Evolutionary conservation across 31 red algal genomes (phyloP).

Genomic region (Asparagopsis taxiformis): DNA sequence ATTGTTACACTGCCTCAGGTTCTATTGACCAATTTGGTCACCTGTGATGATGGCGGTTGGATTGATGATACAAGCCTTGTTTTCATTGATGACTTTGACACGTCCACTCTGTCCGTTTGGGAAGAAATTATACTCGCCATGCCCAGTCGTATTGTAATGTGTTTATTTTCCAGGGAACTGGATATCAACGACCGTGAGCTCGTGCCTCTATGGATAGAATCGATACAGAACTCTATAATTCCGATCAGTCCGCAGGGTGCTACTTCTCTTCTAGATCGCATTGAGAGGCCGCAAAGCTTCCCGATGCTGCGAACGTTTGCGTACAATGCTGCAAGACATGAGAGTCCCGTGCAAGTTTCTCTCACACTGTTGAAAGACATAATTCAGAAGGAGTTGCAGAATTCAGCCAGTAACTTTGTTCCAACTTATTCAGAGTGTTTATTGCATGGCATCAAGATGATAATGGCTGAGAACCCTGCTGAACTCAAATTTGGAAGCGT

Average conservation of each 20-base stretch:
- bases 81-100: constrained; percentile 43
- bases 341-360: constrained; percentile 69
- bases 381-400: constrained; percentile 26
- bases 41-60: constrained; percentile 29
- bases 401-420: constrained; percentile 16
- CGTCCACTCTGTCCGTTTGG: constrained; percentile 26
- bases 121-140: constrained; percentile 70
- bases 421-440: constrained; percentile 53
- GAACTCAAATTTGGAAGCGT: constrained; percentile 32
- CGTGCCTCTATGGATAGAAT: constrained; percentile 66
- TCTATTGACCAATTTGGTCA: constrained; percentile 20
- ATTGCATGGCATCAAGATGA: constrained; percentile 57
- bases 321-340: constrained; percentile 58
- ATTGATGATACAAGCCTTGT: constrained; percentile 19
- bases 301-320: constrained; percentile 66
- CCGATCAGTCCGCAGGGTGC: constrained; percentile 34
- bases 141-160: constrained; percentile 52
- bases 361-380: constrained; percentile 54
- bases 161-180: constrained; percentile 38
- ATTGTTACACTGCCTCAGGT: constrained; percentile 53
- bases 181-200: constrained; percentile 18
- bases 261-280: constrained; percentile 40
- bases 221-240: constrained; percentile 48
- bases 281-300: constrained; percentile 49
- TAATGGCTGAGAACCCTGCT: constrained; percentile 31